Base-by-base conservation (phyloP, 2,329 filamentous ascomycete species). In the Pseudogymnoascus destructans region DNA sequence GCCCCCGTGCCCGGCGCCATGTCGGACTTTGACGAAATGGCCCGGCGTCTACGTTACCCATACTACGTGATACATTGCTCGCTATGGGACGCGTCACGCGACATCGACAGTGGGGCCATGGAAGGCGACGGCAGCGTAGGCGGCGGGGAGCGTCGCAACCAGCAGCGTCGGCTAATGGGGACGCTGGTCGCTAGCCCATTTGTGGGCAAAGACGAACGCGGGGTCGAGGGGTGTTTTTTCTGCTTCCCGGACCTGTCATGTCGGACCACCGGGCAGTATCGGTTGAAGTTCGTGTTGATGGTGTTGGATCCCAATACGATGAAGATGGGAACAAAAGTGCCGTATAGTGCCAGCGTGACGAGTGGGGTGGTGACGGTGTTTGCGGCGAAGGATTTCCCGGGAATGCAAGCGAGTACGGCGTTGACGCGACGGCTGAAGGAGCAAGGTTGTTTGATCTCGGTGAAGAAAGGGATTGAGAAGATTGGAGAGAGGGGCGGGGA, bases 371-470 rank as follows among this genome's bases (percentile, higher is more conserved):
- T 93, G 67, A 82, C 80, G 10, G 87, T 91, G 6, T 91, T 86
- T 70, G 90, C 85, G 42, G 88, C 88, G 42, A 93, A 92, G 68
- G 87, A 92, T 67, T 93, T 93, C 61, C 86, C 87, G 0, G 88
- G 88, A 5, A 93, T 93, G 87, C 77, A 84, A 59, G 83, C 86
- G 1, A 90, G 86, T 69, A 90, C 86, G 23, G 75, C 79, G 15
- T 72, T 93, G 35, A 88, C 88, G 1, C 87, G 87, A 69, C 77
- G 79, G 30, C 73, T 93, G 59, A 88, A 89, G 69, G 77, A 86
- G 65, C 88, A 92, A 71, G 88, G 88, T 3, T 88, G 88, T 66
- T 82, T 89, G 55, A 90, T 93, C 61, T 87, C 87, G 33, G 87
- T 92, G 62, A 92, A 92, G 73, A 93, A 92, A 69, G 88, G 88